A percentile compares a stretch with the other conserved stretches of the same genome.
phyloP scores from a whole-genome alignment of 192 early-diverging fungal genomes.

The Mortierella hygrophila region DNA sequence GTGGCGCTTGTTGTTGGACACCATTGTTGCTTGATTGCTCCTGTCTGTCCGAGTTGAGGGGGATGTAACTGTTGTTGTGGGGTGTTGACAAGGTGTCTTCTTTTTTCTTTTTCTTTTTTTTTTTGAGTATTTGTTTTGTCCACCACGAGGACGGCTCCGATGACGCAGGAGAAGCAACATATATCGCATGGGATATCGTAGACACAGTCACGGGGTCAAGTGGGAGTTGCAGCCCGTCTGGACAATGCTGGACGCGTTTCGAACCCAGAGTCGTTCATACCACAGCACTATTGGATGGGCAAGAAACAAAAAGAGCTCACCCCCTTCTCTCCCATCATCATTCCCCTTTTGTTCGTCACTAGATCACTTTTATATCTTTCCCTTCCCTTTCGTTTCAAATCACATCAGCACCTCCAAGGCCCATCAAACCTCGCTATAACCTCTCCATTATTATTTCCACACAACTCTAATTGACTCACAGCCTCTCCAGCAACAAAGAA shows the following conservation, averaged over 20 bases:
- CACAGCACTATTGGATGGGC: background rate
- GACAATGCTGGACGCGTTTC: background rate
- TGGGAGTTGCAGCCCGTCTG: background rate
- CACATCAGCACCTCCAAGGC: too few species aligned
- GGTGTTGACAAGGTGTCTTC: background rate
- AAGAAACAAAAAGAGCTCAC: background rate
- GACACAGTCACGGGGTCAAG: background rate
- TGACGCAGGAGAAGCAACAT: background rate
- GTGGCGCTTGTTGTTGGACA: conserved; percentile 67
- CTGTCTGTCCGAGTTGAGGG: background rate
- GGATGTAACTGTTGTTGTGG: background rate
- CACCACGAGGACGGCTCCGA: background rate
- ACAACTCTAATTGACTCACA: background rate
- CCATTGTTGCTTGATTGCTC: conserved; percentile 18
- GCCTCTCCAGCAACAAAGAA: background rate
- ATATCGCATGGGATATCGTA: background rate
- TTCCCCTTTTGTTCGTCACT: too few species aligned
- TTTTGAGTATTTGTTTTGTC: background rate
- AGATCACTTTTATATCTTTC: too few species aligned
- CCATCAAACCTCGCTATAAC: too few species aligned
- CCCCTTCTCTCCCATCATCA: too few species aligned
- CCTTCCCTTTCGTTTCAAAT: too few species aligned
- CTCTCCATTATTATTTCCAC: too few species aligned
- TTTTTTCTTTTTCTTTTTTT: background rate
- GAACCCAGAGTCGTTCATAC: background rate